These are phyloP conservation scores for Aschersonia sp. DNA, from an alignment of 2,329 filamentous ascomycete species.

Conservation along the genomic window DNA sequence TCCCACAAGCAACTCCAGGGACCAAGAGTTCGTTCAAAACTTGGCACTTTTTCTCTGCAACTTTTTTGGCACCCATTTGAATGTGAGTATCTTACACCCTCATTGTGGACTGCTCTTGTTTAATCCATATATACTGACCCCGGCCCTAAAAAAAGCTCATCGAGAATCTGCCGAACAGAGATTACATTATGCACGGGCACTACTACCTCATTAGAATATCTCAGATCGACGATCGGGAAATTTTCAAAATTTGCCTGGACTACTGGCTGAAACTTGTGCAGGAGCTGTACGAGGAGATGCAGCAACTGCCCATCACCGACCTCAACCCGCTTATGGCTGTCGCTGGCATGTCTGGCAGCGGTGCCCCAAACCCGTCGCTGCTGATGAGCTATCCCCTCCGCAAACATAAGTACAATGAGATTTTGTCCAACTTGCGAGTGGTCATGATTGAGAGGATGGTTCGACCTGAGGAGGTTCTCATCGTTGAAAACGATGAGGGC, in stretches of 20 bases:
- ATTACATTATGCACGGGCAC: slow-evolving; percentile 90
- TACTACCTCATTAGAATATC: slow-evolving; percentile 98
- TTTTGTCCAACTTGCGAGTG: slow-evolving; percentile 82
- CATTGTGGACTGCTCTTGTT: background rate
- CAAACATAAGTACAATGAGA: slow-evolving; percentile 95
- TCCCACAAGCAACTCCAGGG: slow-evolving; percentile 75
- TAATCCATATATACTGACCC: background rate
- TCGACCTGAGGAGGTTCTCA: slow-evolving; percentile 88
- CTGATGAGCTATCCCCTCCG: slow-evolving; percentile 83
- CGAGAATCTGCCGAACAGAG: slow-evolving; percentile 87
- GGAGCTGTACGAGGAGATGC: slow-evolving; percentile 98
- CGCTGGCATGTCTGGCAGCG: slow-evolving; percentile 58
- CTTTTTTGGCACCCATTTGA: slow-evolving; percentile 89
- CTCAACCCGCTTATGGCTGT: slow-evolving; percentile 80
- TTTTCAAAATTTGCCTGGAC: slow-evolving; percentile 98
- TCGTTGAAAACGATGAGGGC: slow-evolving; percentile 98
- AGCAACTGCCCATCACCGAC: slow-evolving; percentile 84
- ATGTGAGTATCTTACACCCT: slow-evolving; percentile 31
- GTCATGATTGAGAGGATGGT: slow-evolving; percentile 99
- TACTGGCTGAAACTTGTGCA: slow-evolving; percentile 99
- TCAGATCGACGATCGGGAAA: slow-evolving; percentile 95
- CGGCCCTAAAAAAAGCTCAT: slow-evolving; percentile 46
- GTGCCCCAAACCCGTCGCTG: slow-evolving; percentile 72
- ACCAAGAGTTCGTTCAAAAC: slow-evolving; percentile 97
- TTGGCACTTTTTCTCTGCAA: slow-evolving; percentile 91